A percentile compares a stretch with the other conserved stretches of the same genome.
phyloP scores from a whole-genome alignment of 768 basidiomycete species.

The Leccinum barrowsii region DNA sequence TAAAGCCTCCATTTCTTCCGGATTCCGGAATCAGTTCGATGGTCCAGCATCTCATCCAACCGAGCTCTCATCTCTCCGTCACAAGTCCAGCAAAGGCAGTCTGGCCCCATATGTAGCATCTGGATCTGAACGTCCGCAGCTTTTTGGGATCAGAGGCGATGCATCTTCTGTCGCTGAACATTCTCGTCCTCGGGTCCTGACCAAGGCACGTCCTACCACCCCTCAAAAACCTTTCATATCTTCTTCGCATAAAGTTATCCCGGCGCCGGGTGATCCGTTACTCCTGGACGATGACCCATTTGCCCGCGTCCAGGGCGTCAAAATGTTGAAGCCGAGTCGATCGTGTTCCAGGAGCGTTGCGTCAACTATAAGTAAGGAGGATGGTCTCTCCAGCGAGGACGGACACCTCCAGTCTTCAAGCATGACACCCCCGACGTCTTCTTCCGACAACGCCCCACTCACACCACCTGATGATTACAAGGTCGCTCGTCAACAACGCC shows the following conservation, averaged over 20 bases:
- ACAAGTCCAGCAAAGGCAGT: conserved; percentile 17
- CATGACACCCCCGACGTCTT: background rate
- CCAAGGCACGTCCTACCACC: conserved; percentile 34
- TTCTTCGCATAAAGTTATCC: conserved; percentile 6
- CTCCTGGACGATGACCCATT: conserved; percentile 42
- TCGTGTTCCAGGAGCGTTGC: conserved; percentile 2
- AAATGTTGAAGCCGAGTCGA: conserved; percentile 35
- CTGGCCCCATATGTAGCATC: background rate
- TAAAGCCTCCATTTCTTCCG: conserved; percentile 3
- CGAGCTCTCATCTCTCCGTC: conserved; percentile 13
- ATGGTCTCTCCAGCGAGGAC: conserved; percentile 4
- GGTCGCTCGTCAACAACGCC: conserved; percentile 37
- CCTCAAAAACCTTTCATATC: conserved; percentile 24
- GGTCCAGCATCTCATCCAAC: conserved; percentile 3
- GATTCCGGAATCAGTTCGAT: background rate
- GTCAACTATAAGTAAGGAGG: conserved; percentile 1
- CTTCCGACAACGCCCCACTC: conserved; percentile 4
- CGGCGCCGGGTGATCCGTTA: conserved; percentile 18
- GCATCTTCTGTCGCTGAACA: conserved; percentile 6
- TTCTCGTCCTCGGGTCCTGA: conserved; percentile 22
- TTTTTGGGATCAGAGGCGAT: conserved; percentile 10
- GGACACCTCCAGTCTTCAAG: background rate
- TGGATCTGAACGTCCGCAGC: conserved; percentile 10
- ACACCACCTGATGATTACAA: conserved; percentile 38
- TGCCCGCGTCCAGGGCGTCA: conserved; percentile 52